A percentile compares a stretch with the other conserved stretches of the same genome.
Conservation (phyloP, 352 stramenopile genomes). For the Pythium phragmitis region DNA sequence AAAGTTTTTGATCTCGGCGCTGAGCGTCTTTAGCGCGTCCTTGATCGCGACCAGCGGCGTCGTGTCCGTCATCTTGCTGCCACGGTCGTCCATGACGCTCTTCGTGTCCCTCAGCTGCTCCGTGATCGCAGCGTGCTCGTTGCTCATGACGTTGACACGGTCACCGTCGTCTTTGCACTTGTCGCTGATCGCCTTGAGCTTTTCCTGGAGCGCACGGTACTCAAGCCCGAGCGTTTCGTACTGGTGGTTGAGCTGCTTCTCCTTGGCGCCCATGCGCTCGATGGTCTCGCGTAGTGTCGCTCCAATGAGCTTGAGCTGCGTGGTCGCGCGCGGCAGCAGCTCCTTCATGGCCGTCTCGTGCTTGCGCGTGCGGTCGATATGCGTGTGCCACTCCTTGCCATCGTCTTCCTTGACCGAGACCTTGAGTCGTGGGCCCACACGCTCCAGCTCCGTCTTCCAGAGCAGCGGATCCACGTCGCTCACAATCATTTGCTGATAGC, state of each 20-base stretch:
- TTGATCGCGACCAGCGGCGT: conserved; percentile 85
- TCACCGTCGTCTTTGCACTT: conserved; percentile 66
- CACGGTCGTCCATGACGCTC: conserved; percentile 72
- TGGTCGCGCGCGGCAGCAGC: conserved; percentile 52
- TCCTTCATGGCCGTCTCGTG: conserved; percentile 66
- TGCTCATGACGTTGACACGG: conserved; percentile 76
- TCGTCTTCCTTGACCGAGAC: conserved; percentile 52
- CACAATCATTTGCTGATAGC: conserved; percentile 85
- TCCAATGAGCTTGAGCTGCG: conserved; percentile 61
- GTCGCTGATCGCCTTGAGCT: conserved; percentile 55
- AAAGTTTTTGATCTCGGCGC: conserved; percentile 77
- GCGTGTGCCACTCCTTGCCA: conserved; percentile 77
- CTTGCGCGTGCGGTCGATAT: conserved; percentile 76
- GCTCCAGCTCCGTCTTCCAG: conserved; percentile 85
- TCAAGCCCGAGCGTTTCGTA: conserved; percentile 69
- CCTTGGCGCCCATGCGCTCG: conserved; percentile 60
- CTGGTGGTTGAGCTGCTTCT: conserved; percentile 84
- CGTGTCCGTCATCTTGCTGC: conserved; percentile 86
- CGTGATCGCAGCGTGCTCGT: conserved; percentile 65
- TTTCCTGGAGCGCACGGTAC: conserved; percentile 64
- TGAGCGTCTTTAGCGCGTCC: conserved; percentile 74
- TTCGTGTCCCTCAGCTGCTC: conserved; percentile 81
- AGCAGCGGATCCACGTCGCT: conserved; percentile 76
- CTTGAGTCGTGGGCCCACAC: conserved; percentile 73
- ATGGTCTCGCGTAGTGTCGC: conserved; percentile 58